These are phyloP conservation scores for Schizonepeta tenuifolia DNA, from an alignment of 257 asterid species.

Conservation along the genomic window DNA sequence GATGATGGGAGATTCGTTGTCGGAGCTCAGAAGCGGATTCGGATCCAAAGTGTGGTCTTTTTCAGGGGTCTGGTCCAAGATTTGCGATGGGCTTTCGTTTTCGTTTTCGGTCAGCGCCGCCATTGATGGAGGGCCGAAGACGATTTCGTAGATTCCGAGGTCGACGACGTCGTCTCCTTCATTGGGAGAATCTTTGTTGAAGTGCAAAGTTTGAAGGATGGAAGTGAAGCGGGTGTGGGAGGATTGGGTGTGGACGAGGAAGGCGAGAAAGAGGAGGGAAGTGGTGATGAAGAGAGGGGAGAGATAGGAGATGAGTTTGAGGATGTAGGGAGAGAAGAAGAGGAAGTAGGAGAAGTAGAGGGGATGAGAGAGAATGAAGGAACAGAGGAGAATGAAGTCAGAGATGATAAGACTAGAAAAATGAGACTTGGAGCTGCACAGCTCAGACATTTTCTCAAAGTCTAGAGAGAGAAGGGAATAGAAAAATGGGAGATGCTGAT, in stretches of 20 bases:
- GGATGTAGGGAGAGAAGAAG: conserved; percentile 67
- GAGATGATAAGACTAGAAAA: conserved; percentile 47
- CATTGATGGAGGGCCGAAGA: conserved; percentile 43
- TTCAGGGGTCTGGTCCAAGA: conserved; percentile 23
- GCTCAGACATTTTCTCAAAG: conserved; percentile 49
- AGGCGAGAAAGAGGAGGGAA: conserved; percentile 53
- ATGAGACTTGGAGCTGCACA: conserved; percentile 41
- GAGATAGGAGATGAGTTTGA: conserved; percentile 61
- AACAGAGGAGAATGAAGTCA: conserved; percentile 37
- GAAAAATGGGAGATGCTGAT: conserved; percentile 46
- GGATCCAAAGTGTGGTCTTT: conserved; percentile 19
- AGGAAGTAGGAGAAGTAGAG: conserved; percentile 63
- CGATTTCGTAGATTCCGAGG: conserved; percentile 50
- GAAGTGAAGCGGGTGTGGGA: conserved; percentile 9
- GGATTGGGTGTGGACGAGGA: conserved; percentile 28
- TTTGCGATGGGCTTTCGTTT: conserved; percentile 26
- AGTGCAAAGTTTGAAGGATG: conserved; percentile 22
- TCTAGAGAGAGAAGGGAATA: conserved; percentile 16
- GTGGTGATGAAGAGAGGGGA: conserved; percentile 78
- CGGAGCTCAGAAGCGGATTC: conserved; percentile 1
- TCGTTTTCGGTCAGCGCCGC: conserved; percentile 14
- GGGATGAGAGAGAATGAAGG: conserved; percentile 63
- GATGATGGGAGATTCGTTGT: not conserved
- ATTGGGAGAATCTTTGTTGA: conserved; percentile 15
- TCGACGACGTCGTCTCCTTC: conserved; percentile 37